Evolutionary conservation across 2,329 filamentous ascomycete genomes (phyloP), one percentile per base, ranked within the genome.

Genomic region (Coleophoma eucalyptorum): DNA sequence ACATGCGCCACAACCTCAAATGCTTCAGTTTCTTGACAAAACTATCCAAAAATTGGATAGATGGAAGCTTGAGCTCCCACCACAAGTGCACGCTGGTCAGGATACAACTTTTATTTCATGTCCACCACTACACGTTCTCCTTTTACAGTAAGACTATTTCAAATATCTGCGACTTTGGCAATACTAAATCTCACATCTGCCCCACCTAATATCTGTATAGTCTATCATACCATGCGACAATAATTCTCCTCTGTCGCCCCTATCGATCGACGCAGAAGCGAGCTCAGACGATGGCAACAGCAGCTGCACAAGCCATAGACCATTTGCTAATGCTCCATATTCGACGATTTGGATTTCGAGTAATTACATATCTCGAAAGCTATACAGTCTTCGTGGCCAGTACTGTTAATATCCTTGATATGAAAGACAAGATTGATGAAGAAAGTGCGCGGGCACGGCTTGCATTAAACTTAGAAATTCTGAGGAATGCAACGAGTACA

Each of bases 281-380:
- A 34, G 55, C 55, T 3, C 58, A 54, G 13, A 48, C 49, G 1
- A 55, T 57, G 1, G 55, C 58, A 15, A 60, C 56, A 41, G 53
- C 58, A 6, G 54, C 58, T 6, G 46, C 60, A 10, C 54, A 57
- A 2, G 60, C 64, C 45, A 51, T 63, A 50, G 63, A 65, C 52
- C 19, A 12, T 19, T 19, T 43, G 15, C 20, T 43, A 15, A 43
- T 19, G 15, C 20, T 43, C 13, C 41, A 43, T 19, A 19, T 43
- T 7, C 41, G 41, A 13, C 41, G 41, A 18, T 43, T 43, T 7
- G 41, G 41, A 13, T 43, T 43, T 43, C 41, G 41, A 13, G 15
- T 43, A 6, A 19, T 43, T 4, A 43, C 41, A 13, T 43, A 43
- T 19, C 41, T 43, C 5, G 13, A 43, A 21, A 43, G 13, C 12